These are phyloP conservation scores for Collybia nuda DNA, from an alignment of 768 basidiomycete species.

Conservation along the genomic window DNA sequence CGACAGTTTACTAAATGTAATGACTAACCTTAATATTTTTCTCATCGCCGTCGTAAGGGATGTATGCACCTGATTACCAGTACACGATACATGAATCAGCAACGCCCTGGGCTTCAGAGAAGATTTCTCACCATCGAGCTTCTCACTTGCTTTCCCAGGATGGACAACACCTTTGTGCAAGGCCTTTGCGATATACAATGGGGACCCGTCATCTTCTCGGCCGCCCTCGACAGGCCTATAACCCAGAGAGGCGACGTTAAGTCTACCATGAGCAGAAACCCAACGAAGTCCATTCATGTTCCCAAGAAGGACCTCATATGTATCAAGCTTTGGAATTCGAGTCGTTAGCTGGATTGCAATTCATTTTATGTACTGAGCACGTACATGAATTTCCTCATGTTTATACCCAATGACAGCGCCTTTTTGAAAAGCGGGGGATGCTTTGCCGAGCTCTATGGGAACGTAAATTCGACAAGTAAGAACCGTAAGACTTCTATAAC, in stretches of 20 bases:
- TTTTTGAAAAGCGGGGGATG: constrained; percentile 52
- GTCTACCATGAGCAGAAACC: constrained; percentile 46
- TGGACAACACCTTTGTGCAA: constrained; percentile 48
- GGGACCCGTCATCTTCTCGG: constrained; percentile 57
- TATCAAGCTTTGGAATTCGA: constrained; percentile 42
- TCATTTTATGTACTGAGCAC: constrained; percentile 5
- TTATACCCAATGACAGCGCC: constrained; percentile 66
- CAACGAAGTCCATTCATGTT: constrained; percentile 56
- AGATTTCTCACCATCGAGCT: constrained; percentile 42
- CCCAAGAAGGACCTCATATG: constrained; percentile 73
- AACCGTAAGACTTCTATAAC: constrained; percentile 31
- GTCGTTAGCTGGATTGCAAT: not conserved
- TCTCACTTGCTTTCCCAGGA: constrained; percentile 65
- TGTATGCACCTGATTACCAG: constrained; percentile 42
- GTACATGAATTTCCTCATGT: constrained; percentile 58
- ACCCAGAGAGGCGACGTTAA: constrained; percentile 44
- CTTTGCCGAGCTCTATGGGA: constrained; percentile 63
- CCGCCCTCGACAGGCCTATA: constrained; percentile 67
- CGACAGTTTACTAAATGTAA: not conserved
- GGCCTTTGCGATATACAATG: constrained; percentile 62
- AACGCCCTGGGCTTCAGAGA: not conserved
- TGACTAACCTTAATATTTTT: constrained; percentile 47
- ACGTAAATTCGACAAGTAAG: constrained; percentile 26
- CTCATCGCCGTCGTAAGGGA: constrained; percentile 54
- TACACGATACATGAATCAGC: not conserved